Evolutionary conservation across 352 stramenopile species (phyloP), one percentile per base, ranked within the genome.

Genomic region (Blastocystis sp.): DNA sequence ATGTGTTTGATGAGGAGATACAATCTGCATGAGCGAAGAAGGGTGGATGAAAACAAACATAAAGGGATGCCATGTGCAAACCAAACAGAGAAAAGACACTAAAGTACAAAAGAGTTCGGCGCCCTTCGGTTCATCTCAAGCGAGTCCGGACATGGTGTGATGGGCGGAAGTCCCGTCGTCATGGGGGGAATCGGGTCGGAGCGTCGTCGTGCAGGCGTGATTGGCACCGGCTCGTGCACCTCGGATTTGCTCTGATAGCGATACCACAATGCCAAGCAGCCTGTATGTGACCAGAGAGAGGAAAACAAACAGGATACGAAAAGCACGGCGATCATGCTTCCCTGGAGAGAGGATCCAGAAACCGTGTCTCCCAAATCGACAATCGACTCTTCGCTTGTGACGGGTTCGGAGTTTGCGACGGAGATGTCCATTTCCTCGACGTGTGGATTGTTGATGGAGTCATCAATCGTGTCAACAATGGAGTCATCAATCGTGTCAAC

Each of bases 71-170:
- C 48, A 38, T 36, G 11, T 75, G 18, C 46, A 34, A 27, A 81
- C 61, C 9, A 81, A 81, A 81, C 69, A 81, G n/a, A 42, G 29
- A 8, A 57, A 61, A 42, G 38, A 57, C 27, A 78, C 40, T 57
- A 34, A n/a, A 57, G 44, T 38, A 61, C 4, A 27, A n/a, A 49
- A 24, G 42, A 61, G 3, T 40, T 42, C 0, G 1, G 21, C 51
- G 1, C 56, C 36, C 32, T 44, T 14, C 51, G 46, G n/a, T 32
- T 57, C n/a, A 61, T 27, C 14, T 81, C 46, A 21, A 81, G 32
- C 32, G 69, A 81, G 36, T 81, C 69, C 0, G 44, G 69, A 63
- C 48, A 81, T 32, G 27, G 69, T 16, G 48, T 48, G 27, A 81
- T 81, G 1, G 69, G 27, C 9, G 46, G 21, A 21, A 48, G 3